phyloP scores from a whole-genome alignment of 352 stramenopile species.

The Globisporangium nagaii region DNA sequence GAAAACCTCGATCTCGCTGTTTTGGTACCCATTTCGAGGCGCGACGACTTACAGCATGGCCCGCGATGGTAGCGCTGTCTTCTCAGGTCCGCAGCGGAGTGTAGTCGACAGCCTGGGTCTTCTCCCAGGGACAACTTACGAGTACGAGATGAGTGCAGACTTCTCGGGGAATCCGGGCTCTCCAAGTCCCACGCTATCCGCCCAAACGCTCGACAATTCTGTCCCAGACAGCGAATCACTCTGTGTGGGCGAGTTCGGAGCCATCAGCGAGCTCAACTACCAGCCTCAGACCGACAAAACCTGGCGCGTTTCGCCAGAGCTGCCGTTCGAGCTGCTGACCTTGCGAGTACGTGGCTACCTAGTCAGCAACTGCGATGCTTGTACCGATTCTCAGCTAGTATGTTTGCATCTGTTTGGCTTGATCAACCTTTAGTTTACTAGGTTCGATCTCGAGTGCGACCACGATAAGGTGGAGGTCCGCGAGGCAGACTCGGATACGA shows the following conservation, averaged over 20 bases:
- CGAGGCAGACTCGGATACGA: conserved; percentile 11
- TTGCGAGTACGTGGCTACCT: conserved; percentile 8
- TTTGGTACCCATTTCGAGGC: conserved; percentile 35
- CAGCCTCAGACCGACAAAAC: conserved; percentile 16
- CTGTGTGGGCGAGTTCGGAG: conserved; percentile 20
- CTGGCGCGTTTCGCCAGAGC: conserved; percentile 32
- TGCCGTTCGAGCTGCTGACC: conserved; percentile 22
- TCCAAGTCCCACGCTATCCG: conserved; percentile 8
- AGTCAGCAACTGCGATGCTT: background rate
- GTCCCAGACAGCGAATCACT: conserved; percentile 1
- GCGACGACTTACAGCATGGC: conserved; percentile 34
- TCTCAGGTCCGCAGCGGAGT: background rate
- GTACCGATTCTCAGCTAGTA: background rate
- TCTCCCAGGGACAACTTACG: conserved; percentile 11
- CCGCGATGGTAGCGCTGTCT: conserved; percentile 15
- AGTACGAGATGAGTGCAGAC: conserved; percentile 16
- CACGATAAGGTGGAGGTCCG: conserved; percentile 55
- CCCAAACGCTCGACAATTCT: conserved; percentile 13
- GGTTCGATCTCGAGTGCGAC: conserved; percentile 64
- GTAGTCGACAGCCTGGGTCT: conserved; percentile 11
- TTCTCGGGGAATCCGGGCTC: conserved; percentile 1
- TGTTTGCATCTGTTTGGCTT: background rate
- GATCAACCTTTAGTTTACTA: conserved; percentile 16
- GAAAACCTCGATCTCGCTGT: conserved; percentile 20
- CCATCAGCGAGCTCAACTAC: conserved; percentile 33